These are phyloP conservation scores for Penicillium sp. DNA, from an alignment of 2,329 filamentous ascomycete genomes.

Conservation along the genomic window DNA sequence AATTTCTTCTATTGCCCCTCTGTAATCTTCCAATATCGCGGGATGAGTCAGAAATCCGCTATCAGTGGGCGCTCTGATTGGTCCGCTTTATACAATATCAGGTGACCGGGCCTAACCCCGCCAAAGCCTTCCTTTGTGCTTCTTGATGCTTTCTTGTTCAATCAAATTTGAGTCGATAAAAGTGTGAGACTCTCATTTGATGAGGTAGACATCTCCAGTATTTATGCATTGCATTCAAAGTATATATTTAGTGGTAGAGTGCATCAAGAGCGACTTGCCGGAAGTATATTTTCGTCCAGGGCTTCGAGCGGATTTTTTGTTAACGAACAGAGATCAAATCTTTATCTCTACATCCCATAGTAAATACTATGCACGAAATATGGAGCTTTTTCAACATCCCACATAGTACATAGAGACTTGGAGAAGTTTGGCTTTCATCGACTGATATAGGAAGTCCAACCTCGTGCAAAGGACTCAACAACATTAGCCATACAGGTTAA, in stretches of 20 bases:
- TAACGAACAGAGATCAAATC: neutral
- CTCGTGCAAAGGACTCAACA: neutral
- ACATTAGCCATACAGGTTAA: neutral
- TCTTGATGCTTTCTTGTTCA: neutral
- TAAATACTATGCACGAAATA: neutral
- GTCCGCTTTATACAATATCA: neutral
- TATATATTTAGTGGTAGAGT: neutral
- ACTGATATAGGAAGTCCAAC: neutral
- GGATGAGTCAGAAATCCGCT: conserved; percentile 14
- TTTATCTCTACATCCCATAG: neutral
- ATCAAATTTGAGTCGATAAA: neutral
- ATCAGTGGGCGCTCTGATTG: conserved; percentile 11
- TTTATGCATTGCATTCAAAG: no score
- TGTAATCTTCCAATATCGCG: conserved; percentile 4
- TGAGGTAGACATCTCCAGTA: neutral
- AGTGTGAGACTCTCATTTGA: neutral
- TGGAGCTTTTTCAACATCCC: no score
- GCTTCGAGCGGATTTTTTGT: neutral
- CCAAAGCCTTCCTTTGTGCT: neutral
- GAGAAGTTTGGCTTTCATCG: neutral
- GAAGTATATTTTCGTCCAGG: neutral
- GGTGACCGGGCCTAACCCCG: conserved; percentile 6
- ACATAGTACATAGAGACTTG: neutral
- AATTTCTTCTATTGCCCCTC: conserved; percentile 16
- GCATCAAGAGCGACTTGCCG: no score